These are phyloP conservation scores for Trypanosoma conorhini DNA, from an alignment of 208 protist genomes.

Conservation along the genomic window DNA sequence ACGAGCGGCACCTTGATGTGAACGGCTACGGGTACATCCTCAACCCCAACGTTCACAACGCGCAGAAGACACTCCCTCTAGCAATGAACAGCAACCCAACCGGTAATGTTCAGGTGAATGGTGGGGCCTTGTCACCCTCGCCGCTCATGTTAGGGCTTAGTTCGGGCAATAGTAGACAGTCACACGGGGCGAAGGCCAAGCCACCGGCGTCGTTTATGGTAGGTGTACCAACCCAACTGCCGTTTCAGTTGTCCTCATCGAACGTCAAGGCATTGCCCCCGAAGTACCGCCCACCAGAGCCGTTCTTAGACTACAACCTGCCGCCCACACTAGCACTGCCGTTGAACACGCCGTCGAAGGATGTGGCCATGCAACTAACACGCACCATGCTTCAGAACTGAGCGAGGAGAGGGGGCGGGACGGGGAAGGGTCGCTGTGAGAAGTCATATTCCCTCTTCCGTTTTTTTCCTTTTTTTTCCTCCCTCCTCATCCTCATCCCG, in stretches of 20 bases:
- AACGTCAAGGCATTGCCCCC: slow-evolving; percentile 42
- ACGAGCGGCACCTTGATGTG: slow-evolving; percentile 88
- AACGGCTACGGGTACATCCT: slow-evolving; percentile 88
- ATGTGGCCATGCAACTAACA: slow-evolving; percentile 46
- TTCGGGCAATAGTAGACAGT: slow-evolving; percentile 21
- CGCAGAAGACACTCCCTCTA: slow-evolving; percentile 75
- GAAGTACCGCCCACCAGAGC: slow-evolving; percentile 84
- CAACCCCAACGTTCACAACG: slow-evolving; percentile 88
- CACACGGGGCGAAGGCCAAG: slow-evolving; percentile 30
- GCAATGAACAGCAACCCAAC: slow-evolving; percentile 23
- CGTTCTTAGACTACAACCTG: slow-evolving; percentile 84
- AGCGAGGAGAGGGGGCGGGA: background rate
- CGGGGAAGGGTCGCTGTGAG: background rate
- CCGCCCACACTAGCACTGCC: slow-evolving; percentile 85
- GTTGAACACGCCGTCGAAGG: slow-evolving; percentile 46
- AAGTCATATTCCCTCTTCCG: background rate
- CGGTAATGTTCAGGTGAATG: slow-evolving; percentile 24
- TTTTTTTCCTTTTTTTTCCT: slow-evolving; percentile 2
- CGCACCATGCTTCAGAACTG: slow-evolving; percentile 65
- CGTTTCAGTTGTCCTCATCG: slow-evolving; percentile 17
- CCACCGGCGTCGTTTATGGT: slow-evolving; percentile 22
- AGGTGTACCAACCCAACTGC: slow-evolving; percentile 16
- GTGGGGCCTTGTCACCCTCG: slow-evolving; percentile 26
- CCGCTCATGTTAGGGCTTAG: slow-evolving; percentile 47
- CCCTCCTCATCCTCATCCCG: slow-evolving; percentile 1